Percentiles rank a stretch among this genome's conserved stretches.
These are phyloP conservation scores for Penicillium sp. DNA, from an alignment of 2,329 filamentous ascomycete genomes.

Conservation along the genomic window DNA sequence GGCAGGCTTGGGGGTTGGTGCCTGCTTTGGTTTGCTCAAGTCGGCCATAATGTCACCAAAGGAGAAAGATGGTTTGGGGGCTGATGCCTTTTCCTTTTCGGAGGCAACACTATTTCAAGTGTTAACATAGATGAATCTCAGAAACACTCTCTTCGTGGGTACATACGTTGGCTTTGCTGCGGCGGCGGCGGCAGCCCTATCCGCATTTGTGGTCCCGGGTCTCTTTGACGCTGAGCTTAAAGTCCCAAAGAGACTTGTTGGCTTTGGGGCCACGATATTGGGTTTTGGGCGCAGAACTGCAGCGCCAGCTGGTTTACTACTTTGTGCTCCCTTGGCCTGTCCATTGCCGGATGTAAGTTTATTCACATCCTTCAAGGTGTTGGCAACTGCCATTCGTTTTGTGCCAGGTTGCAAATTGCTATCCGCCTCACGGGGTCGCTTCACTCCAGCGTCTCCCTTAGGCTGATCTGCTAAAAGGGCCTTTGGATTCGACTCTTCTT, in stretches of 20 bases:
- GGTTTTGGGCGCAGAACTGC: conserved; percentile 36
- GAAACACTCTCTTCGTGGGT: neutral
- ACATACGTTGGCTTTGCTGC: conserved; percentile 39
- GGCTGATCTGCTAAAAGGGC: conserved; percentile 16
- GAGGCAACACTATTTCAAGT: conserved; percentile 26
- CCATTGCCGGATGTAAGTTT: conserved; percentile 23
- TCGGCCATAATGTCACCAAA: conserved; percentile 51
- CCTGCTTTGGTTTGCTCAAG: conserved; percentile 56
- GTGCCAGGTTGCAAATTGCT: conserved; percentile 33
- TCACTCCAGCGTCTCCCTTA: conserved; percentile 30
- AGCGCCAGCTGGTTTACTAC: conserved; percentile 32
- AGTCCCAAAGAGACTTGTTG: conserved; percentile 47
- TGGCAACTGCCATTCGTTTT: conserved; percentile 40
- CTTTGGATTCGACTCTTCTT: conserved; percentile 36
- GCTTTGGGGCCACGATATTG: conserved; percentile 42
- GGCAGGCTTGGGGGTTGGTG: conserved; percentile 50
- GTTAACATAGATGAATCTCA: conserved; percentile 15
- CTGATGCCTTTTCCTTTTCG: conserved; percentile 37
- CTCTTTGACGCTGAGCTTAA: conserved; percentile 50
- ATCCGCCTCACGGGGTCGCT: conserved; percentile 42
- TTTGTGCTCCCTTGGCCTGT: conserved; percentile 28
- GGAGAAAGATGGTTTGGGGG: conserved; percentile 46
- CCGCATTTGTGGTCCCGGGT: conserved; percentile 51
- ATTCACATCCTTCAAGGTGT: conserved; percentile 33
- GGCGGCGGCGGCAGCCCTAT: conserved; percentile 44